These are phyloP conservation scores for Pestalotiopsis sp. DNA, from an alignment of 2,329 filamentous ascomycete genomes.

Conservation along the genomic window DNA sequence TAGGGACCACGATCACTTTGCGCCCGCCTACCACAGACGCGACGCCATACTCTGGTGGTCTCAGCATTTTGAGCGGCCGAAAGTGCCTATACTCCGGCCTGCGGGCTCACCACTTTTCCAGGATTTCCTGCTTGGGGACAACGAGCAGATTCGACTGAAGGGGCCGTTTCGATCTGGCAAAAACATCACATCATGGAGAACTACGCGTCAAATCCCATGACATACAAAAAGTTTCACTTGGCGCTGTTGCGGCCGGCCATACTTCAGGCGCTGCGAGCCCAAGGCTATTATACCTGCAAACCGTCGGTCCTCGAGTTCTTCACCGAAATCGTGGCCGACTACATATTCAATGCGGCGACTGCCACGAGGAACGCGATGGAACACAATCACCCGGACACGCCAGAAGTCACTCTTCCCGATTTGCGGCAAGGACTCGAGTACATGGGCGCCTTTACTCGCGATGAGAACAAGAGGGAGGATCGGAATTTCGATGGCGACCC, in stretches of 20 bases:
- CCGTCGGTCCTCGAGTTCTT: conserved; percentile 83
- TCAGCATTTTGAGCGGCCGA: no score
- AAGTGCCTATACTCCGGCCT: no score
- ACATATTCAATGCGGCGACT: conserved; percentile 73
- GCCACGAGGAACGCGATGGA: conserved; percentile 70
- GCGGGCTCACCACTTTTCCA: no score
- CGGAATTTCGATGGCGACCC: conserved; percentile 71
- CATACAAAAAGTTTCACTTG: conserved; percentile 43
- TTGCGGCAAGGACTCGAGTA: conserved; percentile 85
- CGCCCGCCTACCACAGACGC: no score
- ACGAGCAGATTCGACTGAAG: not conserved
- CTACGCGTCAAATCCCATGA: conserved; percentile 7
- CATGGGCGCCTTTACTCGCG: conserved; percentile 71
- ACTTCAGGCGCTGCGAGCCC: conserved; percentile 87
- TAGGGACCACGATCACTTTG: no score
- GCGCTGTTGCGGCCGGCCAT: conserved; percentile 83
- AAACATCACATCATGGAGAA: not conserved
- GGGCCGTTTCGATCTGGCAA: not conserved
- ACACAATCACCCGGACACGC: conserved; percentile 64
- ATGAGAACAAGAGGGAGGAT: conserved; percentile 60
- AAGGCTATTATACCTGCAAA: conserved; percentile 82
- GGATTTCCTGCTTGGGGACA: no score
- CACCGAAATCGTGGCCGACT: conserved; percentile 83
- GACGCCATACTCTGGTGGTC: no score
- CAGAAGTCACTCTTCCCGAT: conserved; percentile 69